Conservation (phyloP, 129 eudicot species). For the Calendula officinalis region DNA sequence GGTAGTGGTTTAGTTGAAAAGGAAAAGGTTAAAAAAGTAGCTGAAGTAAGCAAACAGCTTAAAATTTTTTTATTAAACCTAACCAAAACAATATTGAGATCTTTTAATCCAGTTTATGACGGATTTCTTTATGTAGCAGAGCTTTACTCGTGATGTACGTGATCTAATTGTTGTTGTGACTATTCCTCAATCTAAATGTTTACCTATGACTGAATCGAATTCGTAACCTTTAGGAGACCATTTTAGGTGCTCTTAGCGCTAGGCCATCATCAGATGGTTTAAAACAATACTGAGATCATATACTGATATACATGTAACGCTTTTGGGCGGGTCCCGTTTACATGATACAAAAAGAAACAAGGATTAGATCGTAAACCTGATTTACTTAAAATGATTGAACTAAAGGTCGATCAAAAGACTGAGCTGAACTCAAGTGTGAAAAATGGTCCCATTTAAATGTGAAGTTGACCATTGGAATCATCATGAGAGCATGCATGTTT, state of each 20-base stretch:
- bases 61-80: slow-evolving; percentile 17
- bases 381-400: slow-evolving; percentile 1
- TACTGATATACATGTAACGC: neutral
- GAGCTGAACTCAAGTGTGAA: neutral
- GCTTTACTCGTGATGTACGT: no score
- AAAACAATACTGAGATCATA: no score
- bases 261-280: no score
- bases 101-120: no score
- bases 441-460: slow-evolving; percentile 25
- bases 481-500: slow-evolving; percentile 32
- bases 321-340: slow-evolving; percentile 4
- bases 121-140: no score
- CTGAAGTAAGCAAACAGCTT: slow-evolving; percentile 31
- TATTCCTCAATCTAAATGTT: no score
- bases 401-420: slow-evolving; percentile 22
- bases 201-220: no score
- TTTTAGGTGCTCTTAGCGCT: no score
- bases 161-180: no score
- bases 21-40: slow-evolving; percentile 29
- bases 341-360: slow-evolving; percentile 3
- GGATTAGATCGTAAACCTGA: neutral
- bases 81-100: slow-evolving; percentile 23
- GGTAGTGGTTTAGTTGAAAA: slow-evolving; percentile 39
- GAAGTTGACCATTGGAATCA: slow-evolving; percentile 21
- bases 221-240: no score